These are phyloP conservation scores for Alternaria burnsii DNA, from an alignment of 2,329 filamentous ascomycete species.

Conservation along the genomic window DNA sequence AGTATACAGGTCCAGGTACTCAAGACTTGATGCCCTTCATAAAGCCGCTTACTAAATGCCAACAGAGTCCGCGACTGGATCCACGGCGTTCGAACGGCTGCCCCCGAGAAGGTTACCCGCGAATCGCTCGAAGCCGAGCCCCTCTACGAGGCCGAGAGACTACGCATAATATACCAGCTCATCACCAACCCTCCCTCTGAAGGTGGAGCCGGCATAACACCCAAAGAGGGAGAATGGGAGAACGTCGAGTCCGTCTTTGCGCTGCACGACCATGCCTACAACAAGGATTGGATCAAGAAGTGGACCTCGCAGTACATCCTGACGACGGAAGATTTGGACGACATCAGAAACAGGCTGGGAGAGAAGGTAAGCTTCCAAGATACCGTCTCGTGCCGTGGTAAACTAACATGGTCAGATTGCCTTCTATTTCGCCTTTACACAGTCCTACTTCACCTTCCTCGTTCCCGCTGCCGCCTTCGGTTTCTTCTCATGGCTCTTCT, in stretches of 20 bases:
- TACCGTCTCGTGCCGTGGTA: not conserved
- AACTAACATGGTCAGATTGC: conserved; percentile 66
- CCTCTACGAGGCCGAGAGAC: conserved; percentile 85
- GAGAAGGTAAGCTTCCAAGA: conserved; percentile 51
- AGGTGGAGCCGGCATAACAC: conserved; percentile 61
- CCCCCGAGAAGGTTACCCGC: conserved; percentile 76
- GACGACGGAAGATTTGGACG: conserved; percentile 59
- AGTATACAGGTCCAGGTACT: conserved; percentile 79
- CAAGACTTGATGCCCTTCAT: not conserved
- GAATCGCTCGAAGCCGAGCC: conserved; percentile 75
- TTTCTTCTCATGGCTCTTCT: conserved; percentile 77
- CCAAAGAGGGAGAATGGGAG: conserved; percentile 61
- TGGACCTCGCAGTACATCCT: conserved; percentile 59
- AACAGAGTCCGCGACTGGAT: conserved; percentile 89
- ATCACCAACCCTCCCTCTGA: conserved; percentile 59
- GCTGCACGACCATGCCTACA: conserved; percentile 61
- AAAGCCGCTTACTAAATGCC: not conserved
- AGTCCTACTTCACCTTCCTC: conserved; percentile 87
- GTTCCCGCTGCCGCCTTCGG: conserved; percentile 84
- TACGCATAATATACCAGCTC: conserved; percentile 86
- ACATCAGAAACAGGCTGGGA: conserved; percentile 60
- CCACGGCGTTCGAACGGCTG: conserved; percentile 80
- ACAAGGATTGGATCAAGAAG: conserved; percentile 63
- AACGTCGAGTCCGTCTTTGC: conserved; percentile 60
- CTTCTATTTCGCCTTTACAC: conserved; percentile 94